These are phyloP conservation scores for Botryobasidium botryosum DNA, from an alignment of 768 basidiomycete species.

Conservation along the genomic window DNA sequence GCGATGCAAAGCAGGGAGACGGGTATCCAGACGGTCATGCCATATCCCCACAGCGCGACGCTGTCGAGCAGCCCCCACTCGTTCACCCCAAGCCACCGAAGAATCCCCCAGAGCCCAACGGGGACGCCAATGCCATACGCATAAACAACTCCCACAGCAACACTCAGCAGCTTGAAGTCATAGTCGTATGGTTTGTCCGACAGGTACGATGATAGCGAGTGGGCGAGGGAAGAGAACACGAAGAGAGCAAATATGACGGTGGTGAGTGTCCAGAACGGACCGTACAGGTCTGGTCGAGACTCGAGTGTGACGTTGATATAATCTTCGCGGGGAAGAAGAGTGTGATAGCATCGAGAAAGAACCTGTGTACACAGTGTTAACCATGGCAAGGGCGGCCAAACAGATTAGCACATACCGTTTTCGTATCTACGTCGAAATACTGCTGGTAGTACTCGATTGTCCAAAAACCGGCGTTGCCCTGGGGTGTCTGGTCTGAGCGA, in stretches of 20 bases:
- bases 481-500: too few species aligned
- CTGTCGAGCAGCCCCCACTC: constrained; percentile 77
- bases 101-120: constrained; percentile 61
- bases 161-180: constrained; percentile 70
- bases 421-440: constrained; percentile 80
- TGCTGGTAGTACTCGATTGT: constrained; percentile 71
- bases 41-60: constrained; percentile 26
- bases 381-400: constrained; percentile 5
- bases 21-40: constrained; percentile 28
- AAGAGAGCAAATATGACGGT: constrained; percentile 88
- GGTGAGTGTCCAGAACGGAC: constrained; percentile 95
- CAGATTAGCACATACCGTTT: constrained; percentile 30
- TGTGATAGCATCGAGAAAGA: constrained; percentile 56
- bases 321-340: constrained; percentile 49
- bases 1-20: constrained; percentile 74
- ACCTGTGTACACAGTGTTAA: constrained; percentile 29
- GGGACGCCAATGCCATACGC: constrained; percentile 74
- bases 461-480: too few species aligned
- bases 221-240: constrained; percentile 81
- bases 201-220: constrained; percentile 76
- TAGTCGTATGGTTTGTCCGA: constrained; percentile 53
- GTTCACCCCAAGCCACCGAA: constrained; percentile 73
- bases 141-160: constrained; percentile 74
- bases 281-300: constrained; percentile 55
- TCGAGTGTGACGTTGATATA: constrained; percentile 32